Evolutionary conservation across 73 alveolate genomes (phyloP), one percentile per base, ranked within the genome.

Genomic region (Uronychia setigera): DNA sequence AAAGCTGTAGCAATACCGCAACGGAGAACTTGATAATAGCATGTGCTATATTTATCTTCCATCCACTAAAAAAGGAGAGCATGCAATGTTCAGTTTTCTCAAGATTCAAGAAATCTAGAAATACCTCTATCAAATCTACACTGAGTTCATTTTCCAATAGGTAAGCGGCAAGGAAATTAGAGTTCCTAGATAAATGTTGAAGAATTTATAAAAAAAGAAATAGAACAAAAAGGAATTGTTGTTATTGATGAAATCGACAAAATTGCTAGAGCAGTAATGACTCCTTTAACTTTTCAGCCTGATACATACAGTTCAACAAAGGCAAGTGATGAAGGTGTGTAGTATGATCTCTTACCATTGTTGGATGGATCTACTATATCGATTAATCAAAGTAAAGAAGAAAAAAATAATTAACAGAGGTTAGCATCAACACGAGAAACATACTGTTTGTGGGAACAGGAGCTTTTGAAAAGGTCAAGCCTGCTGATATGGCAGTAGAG

Each of bases 261-360:
- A 77, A 86, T 94, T 0, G 89, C 82, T 32, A 58, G 57, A 74
- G 27, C 89, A 29, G 80, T 74, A 31, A 74, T 32, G 29, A 33
- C 83, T 0, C 26, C 75, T 32, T 31, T n/a, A 78, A 14, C 79
- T 74, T n/a, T n/a, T 0, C 58, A 60, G 78, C 85, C 82, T 25
- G 93, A 82, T 29, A 81, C 81, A 29, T 27, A 67, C 13, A 76
- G 80, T n/a, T 87, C 88, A 9, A 83, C 94, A n/a, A 87, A 91
- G 29, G 94, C 97, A 0, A 87, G 94, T 35, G 96, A 96, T 34
- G 97, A 92, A 82, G 98, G 98, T 19, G 98, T 94, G 0, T 88
- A 94, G 80, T 84, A 96, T 58, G 98, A 94, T 81, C 84, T 94
- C 29, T 84, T 94, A 33, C 98, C 98, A 0, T 33, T 94, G 28